Conservation (phyloP, 2,329 filamentous ascomycete genomes). For the Ceratocystis variospora region DNA sequence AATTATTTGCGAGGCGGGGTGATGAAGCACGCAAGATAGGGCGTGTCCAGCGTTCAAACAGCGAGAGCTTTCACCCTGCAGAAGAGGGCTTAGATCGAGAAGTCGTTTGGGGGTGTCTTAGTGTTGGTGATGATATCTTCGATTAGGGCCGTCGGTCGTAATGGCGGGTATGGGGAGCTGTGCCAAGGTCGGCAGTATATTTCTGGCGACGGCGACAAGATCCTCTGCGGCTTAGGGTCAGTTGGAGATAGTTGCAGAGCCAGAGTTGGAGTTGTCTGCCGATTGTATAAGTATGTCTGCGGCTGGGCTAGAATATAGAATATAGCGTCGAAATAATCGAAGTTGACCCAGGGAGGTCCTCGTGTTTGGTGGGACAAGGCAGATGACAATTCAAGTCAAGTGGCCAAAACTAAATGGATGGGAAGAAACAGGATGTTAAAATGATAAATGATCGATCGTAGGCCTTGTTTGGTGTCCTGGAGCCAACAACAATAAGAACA, state of each 20-base stretch:
- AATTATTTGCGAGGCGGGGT: background rate
- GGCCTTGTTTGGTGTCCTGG: background rate
- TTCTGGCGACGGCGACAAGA: background rate
- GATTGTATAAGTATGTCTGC: background rate
- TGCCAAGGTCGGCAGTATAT: background rate
- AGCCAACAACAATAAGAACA: background rate
- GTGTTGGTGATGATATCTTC: background rate
- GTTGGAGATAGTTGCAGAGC: background rate
- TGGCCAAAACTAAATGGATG: background rate
- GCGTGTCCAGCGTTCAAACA: background rate
- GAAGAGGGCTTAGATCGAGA: background rate
- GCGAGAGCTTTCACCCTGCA: background rate
- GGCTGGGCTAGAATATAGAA: background rate
- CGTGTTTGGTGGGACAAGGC: background rate
- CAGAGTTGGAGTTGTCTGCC: background rate
- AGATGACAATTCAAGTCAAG: background rate
- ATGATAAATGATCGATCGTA: background rate
- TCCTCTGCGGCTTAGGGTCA: background rate
- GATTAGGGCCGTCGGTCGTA: background rate
- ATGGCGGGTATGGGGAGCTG: background rate
- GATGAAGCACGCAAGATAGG: background rate
- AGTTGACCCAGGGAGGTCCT: background rate
- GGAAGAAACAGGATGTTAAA: background rate
- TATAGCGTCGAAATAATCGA: constrained; percentile 5
- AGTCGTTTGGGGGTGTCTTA: background rate